Percentiles rank a stretch among this genome's conserved stretches.
phyloP scores from a whole-genome alignment of 2,329 filamentous ascomycete genomes.

The Penicillium griseofulvum region DNA sequence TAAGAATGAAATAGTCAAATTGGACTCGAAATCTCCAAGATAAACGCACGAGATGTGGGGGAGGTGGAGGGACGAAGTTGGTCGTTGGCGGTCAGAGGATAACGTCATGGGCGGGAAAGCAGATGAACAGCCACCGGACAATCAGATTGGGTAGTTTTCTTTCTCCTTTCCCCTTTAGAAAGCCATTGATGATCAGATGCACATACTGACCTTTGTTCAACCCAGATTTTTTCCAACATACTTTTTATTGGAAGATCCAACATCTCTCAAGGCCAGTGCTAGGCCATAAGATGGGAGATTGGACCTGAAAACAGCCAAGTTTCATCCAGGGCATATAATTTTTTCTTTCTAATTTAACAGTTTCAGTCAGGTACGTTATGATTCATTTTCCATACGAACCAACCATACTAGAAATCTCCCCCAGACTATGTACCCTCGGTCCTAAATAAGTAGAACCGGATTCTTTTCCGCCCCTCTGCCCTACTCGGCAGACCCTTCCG shows the following conservation, averaged over 20 bases:
- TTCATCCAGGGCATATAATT: not conserved
- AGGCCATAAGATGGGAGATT: not conserved
- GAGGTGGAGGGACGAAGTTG: slow-evolving; percentile 8
- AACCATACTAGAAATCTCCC: not conserved
- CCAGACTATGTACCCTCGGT: not conserved
- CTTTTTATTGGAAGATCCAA: not conserved
- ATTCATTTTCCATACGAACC: not conserved
- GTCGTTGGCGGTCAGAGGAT: slow-evolving; percentile 24
- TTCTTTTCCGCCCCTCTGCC: slow-evolving; percentile 21
- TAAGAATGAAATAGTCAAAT: not conserved
- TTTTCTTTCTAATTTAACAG: not conserved
- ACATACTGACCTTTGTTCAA: not conserved
- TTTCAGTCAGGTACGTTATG: not conserved
- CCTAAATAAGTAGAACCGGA: slow-evolving; percentile 8
- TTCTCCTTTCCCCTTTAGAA: not conserved
- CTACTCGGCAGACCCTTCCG: slow-evolving; percentile 9
- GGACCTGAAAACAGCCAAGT: not conserved
- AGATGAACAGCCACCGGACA: slow-evolving; percentile 6
- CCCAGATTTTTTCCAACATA: not conserved
- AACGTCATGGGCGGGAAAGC: slow-evolving; percentile 22
- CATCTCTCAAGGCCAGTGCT: not conserved
- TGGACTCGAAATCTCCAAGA: slow-evolving; percentile 1
- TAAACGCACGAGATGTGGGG: slow-evolving; percentile 2
- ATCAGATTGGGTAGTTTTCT: not conserved
- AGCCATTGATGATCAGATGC: not conserved